These are phyloP conservation scores for Dictyostelium capitatum DNA, from an alignment of 78 protist genomes.

Conservation along the genomic window DNA sequence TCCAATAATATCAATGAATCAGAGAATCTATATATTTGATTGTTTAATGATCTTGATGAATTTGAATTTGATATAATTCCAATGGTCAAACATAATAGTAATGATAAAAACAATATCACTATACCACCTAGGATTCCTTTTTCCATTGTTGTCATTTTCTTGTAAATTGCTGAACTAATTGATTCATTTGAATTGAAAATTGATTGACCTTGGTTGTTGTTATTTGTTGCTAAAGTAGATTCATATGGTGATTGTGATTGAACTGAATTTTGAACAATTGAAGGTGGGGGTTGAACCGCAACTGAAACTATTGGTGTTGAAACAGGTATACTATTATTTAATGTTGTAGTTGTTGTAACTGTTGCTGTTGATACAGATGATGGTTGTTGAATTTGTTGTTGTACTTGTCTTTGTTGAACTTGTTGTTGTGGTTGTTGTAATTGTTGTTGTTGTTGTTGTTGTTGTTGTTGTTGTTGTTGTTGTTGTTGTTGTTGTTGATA, in stretches of 20 bases:
- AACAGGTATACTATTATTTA: neutral
- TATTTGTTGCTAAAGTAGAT: neutral
- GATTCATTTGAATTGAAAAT: neutral
- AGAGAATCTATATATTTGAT: constrained; percentile 49
- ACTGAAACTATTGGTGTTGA: neutral
- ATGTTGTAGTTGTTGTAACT: neutral
- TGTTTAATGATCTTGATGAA: constrained; percentile 24
- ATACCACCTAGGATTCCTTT: neutral
- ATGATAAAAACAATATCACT: neutral
- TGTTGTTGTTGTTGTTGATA: neutral
- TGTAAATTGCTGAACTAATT: constrained; percentile 25
- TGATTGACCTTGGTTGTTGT: neutral
- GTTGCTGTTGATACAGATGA: neutral
- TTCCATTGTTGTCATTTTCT: constrained; percentile 20
- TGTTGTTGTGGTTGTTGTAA: neutral
- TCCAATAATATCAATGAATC: constrained; percentile 55
- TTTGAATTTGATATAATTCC: constrained; percentile 5
- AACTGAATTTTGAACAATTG: neutral
- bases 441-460: neutral
- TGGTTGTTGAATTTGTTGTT: neutral
- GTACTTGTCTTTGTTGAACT: neutral
- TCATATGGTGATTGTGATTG: neutral
- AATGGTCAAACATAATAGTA: constrained; percentile 24
- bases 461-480: neutral
- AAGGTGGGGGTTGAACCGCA: neutral